phyloP scores from a whole-genome alignment of 495 filamentous ascomycete genomes.

The Neurospora tetrasperma region DNA sequence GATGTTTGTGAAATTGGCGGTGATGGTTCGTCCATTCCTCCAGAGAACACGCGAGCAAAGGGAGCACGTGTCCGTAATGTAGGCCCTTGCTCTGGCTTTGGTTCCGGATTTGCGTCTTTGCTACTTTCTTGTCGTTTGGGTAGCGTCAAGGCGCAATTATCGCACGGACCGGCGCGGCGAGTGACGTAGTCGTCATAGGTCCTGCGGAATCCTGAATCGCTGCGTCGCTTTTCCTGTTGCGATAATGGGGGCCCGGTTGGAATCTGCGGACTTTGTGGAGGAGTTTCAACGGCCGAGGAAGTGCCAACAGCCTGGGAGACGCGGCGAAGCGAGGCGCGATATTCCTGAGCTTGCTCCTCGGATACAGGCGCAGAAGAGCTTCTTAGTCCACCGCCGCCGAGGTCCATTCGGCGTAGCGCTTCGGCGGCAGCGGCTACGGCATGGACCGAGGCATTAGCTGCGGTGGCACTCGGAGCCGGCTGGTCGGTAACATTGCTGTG shows the following conservation, averaged over 20 bases:
- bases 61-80: slow-evolving; percentile 40
- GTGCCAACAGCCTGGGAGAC: slow-evolving; percentile 17
- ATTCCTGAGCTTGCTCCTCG: slow-evolving; percentile 31
- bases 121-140: slow-evolving; percentile 39
- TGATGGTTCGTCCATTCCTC: slow-evolving; percentile 24
- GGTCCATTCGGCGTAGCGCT: slow-evolving; percentile 30
- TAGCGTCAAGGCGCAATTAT: slow-evolving; percentile 52
- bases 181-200: slow-evolving; percentile 49
- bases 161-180: slow-evolving; percentile 43
- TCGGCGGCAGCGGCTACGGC: slow-evolving; percentile 27
- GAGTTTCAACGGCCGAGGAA: slow-evolving; percentile 44
- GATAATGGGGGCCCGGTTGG: slow-evolving; percentile 18
- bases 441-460: slow-evolving; percentile 19
- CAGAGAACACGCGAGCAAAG: slow-evolving; percentile 35
- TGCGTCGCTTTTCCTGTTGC: slow-evolving; percentile 25
- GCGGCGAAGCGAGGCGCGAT: slow-evolving; percentile 28
- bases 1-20: slow-evolving; percentile 35
- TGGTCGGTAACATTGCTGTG: slow-evolving; percentile 11
- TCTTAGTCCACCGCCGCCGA: slow-evolving; percentile 20
- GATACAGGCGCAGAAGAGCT: slow-evolving; percentile 31
- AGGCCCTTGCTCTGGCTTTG: slow-evolving; percentile 23
- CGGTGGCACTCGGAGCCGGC: slow-evolving; percentile 24
- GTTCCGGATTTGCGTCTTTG: slow-evolving; percentile 10
- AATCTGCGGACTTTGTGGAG: slow-evolving; percentile 51
- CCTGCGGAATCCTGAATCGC: slow-evolving; percentile 39